Conservation (phyloP, 2,329 filamentous ascomycete species). For the Leptographium galeiforme region DNA sequence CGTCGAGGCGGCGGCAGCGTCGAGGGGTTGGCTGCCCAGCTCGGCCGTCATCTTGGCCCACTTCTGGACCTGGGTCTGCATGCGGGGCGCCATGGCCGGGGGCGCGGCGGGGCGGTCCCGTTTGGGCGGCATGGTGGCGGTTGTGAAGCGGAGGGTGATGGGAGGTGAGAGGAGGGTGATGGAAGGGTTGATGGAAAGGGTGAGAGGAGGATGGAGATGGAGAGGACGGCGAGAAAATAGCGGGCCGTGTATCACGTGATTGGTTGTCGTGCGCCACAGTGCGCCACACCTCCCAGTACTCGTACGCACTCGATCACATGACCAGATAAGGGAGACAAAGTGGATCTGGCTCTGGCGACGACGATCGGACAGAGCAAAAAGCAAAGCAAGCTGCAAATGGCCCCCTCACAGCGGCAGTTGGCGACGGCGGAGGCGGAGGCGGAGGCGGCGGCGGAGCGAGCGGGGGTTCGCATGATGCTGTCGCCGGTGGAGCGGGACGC, state of each 20-base stretch:
- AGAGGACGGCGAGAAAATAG: no score
- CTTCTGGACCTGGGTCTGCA: constrained; percentile 42
- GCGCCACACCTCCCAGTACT: no score
- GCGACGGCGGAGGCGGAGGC: background rate
- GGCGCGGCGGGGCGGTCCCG: constrained; percentile 6
- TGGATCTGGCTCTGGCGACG: no score
- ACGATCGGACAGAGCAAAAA: no score
- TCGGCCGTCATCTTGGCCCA: constrained; percentile 61
- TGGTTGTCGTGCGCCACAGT: no score
- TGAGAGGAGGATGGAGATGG: no score
- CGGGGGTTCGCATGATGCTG: constrained; percentile 27
- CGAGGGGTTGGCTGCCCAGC: background rate
- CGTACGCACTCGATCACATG: no score
- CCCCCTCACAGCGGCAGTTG: background rate
- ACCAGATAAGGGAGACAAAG: no score
- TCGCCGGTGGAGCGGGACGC: constrained; percentile 54
- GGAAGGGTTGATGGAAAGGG: no score
- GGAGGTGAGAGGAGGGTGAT: no score
- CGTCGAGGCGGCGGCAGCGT: background rate
- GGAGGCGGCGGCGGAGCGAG: background rate
- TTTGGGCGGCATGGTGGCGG: background rate
- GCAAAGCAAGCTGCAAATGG: no score
- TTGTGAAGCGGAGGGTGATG: background rate
- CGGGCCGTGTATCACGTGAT: no score
- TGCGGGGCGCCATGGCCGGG: constrained; percentile 36